phyloP scores from a whole-genome alignment of 2,329 filamentous ascomycete genomes.

The Scleromitrula shiraiana region DNA sequence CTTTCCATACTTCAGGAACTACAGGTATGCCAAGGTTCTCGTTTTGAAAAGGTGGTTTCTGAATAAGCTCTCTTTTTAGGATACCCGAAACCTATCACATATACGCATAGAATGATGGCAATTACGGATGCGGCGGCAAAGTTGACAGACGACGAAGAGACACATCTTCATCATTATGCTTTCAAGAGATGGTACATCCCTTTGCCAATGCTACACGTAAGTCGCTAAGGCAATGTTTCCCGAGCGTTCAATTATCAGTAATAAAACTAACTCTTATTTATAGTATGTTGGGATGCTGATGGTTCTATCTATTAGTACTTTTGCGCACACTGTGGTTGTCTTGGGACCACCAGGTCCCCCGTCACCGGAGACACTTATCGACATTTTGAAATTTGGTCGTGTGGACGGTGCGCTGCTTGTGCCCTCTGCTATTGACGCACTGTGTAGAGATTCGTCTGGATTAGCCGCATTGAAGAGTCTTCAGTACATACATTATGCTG shows the following conservation, averaged over 20 bases:
- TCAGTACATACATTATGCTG: neutral
- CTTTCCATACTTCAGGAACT: constrained; percentile 10
- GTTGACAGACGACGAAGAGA: neutral
- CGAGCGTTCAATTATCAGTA: neutral
- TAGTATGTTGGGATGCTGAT: neutral
- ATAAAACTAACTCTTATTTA: neutral
- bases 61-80: neutral
- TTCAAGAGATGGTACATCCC: constrained; percentile 4
- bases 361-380: neutral
- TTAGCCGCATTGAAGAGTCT: neutral
- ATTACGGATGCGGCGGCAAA: constrained; percentile 5
- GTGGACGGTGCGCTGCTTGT: neutral
- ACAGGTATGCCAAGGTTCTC: neutral
- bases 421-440: neutral
- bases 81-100: constrained; percentile 1
- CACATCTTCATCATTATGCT: neutral
- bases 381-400: neutral
- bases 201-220: constrained; percentile 6
- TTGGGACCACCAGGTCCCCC: neutral
- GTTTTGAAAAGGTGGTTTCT: neutral
- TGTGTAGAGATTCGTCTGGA: neutral
- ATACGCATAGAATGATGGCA: constrained; percentile 11
- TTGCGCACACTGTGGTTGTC: neutral
- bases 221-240: neutral
- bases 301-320: neutral